Base-by-base conservation (phyloP, 148 eudicot species). In the Talinum fruticosum region DNA sequence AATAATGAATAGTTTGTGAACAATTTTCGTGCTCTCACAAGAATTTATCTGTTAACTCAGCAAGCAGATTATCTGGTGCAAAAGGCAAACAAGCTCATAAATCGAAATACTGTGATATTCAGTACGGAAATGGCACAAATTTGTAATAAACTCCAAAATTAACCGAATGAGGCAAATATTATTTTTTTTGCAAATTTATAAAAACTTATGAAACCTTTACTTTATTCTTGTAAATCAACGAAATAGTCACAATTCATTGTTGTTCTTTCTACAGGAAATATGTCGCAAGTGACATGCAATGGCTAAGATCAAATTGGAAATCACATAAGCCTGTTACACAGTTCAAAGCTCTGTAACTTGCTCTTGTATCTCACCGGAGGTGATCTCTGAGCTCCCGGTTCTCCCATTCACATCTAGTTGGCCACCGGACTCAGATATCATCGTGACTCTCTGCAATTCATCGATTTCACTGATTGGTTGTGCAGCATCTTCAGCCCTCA, bases 371-470 rank as follows among this genome's bases (percentile, higher is more conserved):
- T 92, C 98, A 75, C 79, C 79, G 72, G 84, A 71, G 75, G 54
- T 62, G 57, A 77, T 64, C 66, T 78, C 87, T 6, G 86, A 84
- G 66, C 80, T 82, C 16, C 69, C 75, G 70, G 76, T 75, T 75
- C 77, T 88, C 33, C 87, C 91, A 75, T 82, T 86, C 37, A 72
- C 72, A 72, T 89, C 89, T n/a, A 75, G 41, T 21, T 76, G 76
- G 45, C 91, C 95, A 47, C 92, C 94, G 18, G 83, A 74, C 78
- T 93, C 98, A 1, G 97, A 86, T 64, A 88, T 79, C 85, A 82
- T 80, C 1, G 97, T 92, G 59, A 88, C 76, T 80, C 90, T 87
- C 87, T 88, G 93, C 84, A 94, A 68, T 77, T 92, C 97, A 76
- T 95, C 96, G 23, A 90, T 28, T 70, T 34, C 82, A 51, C 80